Base-by-base conservation (phyloP, 225 moss, liverwort and hornwort genomes). In the Thuidium tamariscinum region DNA sequence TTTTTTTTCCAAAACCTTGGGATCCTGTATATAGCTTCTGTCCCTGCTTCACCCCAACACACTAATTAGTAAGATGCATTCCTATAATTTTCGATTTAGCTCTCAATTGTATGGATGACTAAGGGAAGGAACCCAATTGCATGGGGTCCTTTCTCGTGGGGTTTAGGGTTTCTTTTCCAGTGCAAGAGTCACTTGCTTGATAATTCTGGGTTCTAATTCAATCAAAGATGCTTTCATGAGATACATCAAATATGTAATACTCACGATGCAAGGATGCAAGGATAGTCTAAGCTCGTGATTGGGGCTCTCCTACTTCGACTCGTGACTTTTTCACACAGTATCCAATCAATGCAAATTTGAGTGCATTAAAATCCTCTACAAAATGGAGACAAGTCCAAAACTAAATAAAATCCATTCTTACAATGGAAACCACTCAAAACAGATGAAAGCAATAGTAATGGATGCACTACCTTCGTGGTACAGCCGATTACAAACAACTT, bases 11-110 rank as follows among this genome's bases (percentile, higher is more conserved):
- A 99, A 80, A 46, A 76, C 46, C 86, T 99, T 99, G 32, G 84
- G 61, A 77, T 97, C 95, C 86, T 97, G 90, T 52, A 90, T n/a
- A 79, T 95, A 97, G 88, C 89, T 93, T 86, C 92, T 91, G 62
- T 90, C 90, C 88, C 95, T 97, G 91, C 55, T 88, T 83, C 86
- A 84, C 46, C 72, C 55, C 81, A 87, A 52, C 63, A 80, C 51
- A 74, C 18, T 75, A 57, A 71, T 56, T 56, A 21, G 54, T 75
- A 78, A 20, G 41, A 79, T 51, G 48, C 39, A 72, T 77, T 56
- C 23, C 56, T 19, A 74, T 22, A 62, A 37, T 36, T 26, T 82
- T 49, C 11, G 15, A 46, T 54, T 48, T 78, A 23, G 57, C 62
- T 70, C 51, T 80, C 37, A 82, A 41, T 55, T 82, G 82, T 68